A percentile compares a stretch with the other conserved stretches of the same genome.
phyloP scores from a whole-genome alignment of 106 monocot species.

The Phalaenopsis aphrodite region DNA sequence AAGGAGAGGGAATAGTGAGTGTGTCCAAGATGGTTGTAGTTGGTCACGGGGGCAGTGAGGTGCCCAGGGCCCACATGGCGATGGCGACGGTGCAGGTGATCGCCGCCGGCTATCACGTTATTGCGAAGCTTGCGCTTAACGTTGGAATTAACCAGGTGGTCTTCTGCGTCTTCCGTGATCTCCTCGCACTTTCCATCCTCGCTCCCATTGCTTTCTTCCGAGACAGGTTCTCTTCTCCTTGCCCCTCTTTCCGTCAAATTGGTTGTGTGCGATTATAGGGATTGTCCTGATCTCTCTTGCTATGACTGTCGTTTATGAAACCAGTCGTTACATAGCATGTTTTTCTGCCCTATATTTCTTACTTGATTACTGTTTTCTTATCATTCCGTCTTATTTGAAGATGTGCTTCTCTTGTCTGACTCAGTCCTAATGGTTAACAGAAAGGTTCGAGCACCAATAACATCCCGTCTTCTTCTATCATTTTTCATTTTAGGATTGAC shows the following conservation, averaged over 20 bases:
- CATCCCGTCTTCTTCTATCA: conserved; percentile 46
- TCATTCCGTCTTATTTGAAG: background rate
- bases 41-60: background rate
- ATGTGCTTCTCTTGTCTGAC: background rate
- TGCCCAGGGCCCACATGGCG: conserved; percentile 25
- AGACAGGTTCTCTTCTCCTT: conserved; percentile 12
- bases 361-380: background rate
- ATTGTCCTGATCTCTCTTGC: background rate
- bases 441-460: conserved; percentile 44
- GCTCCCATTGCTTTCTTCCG: conserved; percentile 31
- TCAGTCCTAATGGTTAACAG: conserved; percentile 27
- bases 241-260: background rate
- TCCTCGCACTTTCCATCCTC: conserved; percentile 46
- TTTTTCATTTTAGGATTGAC: conserved; percentile 88
- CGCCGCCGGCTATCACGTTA: conserved; percentile 40
- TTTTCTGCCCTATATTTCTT: background rate
- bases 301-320: background rate
- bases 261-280: background rate
- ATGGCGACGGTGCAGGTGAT: conserved; percentile 33
- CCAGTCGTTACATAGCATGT: background rate
- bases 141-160: conserved; percentile 43
- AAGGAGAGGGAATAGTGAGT: background rate
- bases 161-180: conserved; percentile 47
- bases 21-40: background rate
- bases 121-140: conserved; percentile 45